A percentile compares a stretch with the other conserved stretches of the same genome.
Evolutionary conservation across 371 early-diverging fungal species (phyloP).

Genomic region (Batkoa obscura): DNA sequence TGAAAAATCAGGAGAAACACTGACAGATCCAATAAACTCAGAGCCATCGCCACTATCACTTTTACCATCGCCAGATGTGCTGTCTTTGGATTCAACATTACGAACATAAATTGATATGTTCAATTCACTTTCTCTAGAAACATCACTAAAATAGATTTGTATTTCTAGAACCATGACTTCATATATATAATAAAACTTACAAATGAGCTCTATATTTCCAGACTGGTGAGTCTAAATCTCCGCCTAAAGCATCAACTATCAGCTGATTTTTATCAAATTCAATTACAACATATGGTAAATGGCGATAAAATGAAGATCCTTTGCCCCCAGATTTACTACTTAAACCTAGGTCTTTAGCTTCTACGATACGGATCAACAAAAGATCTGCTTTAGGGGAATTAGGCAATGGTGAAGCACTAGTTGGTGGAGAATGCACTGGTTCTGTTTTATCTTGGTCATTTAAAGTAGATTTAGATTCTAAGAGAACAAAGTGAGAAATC

Average conservation of each 20-base stretch:
- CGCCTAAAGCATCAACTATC: constrained; percentile 57
- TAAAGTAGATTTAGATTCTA: neutral
- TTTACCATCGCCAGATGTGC: constrained; percentile 18
- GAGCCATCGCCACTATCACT: constrained; percentile 23
- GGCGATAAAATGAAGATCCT: constrained; percentile 25
- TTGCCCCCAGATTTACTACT: neutral
- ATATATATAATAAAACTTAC: constrained; percentile 29
- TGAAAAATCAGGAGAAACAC: constrained; percentile 42
- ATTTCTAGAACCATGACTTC: neutral
- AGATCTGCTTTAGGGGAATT: neutral
- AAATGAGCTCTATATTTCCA: constrained; percentile 78
- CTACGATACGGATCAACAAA: neutral
- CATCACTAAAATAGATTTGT: constrained; percentile 39
- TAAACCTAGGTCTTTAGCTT: constrained; percentile 1
- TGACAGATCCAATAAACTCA: constrained; percentile 44
- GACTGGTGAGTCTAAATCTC: constrained; percentile 46
- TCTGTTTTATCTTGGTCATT: neutral
- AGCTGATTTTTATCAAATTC: constrained; percentile 91
- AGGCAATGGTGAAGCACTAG: neutral
- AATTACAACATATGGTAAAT: constrained; percentile 71
- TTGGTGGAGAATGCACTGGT: neutral
- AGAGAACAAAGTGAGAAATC: neutral
- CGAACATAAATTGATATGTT: constrained; percentile 72
- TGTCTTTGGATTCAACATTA: constrained; percentile 11
- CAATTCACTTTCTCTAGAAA: constrained; percentile 64